Base-by-base conservation (phyloP, 306 rosid genomes). In the Macrotyloma uniflorum region DNA sequence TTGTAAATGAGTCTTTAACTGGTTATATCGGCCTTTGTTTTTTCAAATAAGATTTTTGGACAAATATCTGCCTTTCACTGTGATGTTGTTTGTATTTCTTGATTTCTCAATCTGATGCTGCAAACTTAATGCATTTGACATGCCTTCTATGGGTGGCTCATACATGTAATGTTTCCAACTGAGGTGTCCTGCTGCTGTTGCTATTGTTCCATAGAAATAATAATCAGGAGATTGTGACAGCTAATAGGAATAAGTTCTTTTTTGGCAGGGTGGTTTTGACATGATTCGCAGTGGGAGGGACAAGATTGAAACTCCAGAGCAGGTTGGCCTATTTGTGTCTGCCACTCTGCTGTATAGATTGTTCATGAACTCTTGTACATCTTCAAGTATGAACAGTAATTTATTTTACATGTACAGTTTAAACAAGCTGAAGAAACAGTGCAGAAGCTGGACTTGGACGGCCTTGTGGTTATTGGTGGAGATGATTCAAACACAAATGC, bases 401-500 rank as follows among this genome's bases (percentile, higher is more conserved):
- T 57, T 75, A 55, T 79, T 75, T 53, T 74, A 28, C 84, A 35
- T 80, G 75, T 83, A 18, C 78, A 96, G 99, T 90, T 96, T 85
- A 87, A 93, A 80, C 97, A 96, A 93, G 97, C 99, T 69, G 90
- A 83, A 89, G 99, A 96, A 67, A 93, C 99, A 76, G 91, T 83
- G 11, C 58, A 72, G 61, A 93, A 96, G 87, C 96, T 96, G 76
- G 98, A 93, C 67, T 86, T 93, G 87, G 99, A 96, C 82, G 98
- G 99, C 61, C 93, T 96, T 59, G 79, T 96, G 84, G 97, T 96
- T 55, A 96, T 96, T 77, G 99, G 99, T 22, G 99, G 99, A 61
- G 99, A 96, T 83, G 98, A 96, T 86, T 96, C 99, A 2, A 96
- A 96, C 85, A 96, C 99, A 79, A 96, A 96, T 77, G 99, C 99